Evolutionary conservation across 305 asterid species (phyloP).

Genomic region (Fraxinus sp.): DNA sequence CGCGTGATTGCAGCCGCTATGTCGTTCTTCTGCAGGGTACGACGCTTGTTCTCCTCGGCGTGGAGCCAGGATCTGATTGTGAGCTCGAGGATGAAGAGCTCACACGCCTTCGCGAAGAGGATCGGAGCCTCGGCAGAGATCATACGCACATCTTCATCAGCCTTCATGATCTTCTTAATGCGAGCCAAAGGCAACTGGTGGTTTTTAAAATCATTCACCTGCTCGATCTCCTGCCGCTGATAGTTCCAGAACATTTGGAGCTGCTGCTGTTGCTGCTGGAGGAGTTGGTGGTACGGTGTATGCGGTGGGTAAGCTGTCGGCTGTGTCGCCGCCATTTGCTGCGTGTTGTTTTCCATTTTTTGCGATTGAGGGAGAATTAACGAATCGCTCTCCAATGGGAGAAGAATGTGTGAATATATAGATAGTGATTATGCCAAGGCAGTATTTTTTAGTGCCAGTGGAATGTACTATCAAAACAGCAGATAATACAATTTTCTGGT

Average conservation of each 20-base stretch:
- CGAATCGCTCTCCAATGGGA: neutral
- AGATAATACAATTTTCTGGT: neutral
- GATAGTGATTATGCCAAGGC: neutral
- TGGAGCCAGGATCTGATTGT: slow-evolving; percentile 93
- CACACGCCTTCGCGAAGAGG: slow-evolving; percentile 91
- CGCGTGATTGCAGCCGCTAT: slow-evolving; percentile 88
- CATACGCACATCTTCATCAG: slow-evolving; percentile 96
- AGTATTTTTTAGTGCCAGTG: neutral
- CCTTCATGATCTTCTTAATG: slow-evolving; percentile 89
- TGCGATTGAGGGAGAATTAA: slow-evolving; percentile 9
- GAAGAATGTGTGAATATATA: neutral
- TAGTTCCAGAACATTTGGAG: slow-evolving; percentile 68
- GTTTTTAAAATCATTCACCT: slow-evolving; percentile 75
- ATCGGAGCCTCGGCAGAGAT: slow-evolving; percentile 95
- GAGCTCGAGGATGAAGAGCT: slow-evolving; percentile 89
- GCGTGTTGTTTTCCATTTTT: slow-evolving; percentile 69
- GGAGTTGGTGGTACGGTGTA: slow-evolving; percentile 69
- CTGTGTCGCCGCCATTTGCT: slow-evolving; percentile 51
- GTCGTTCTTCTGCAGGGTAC: slow-evolving; percentile 87
- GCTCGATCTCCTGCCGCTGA: slow-evolving; percentile 70
- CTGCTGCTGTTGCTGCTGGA: slow-evolving; percentile 59
- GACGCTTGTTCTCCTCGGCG: slow-evolving; percentile 94
- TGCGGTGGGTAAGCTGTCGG: slow-evolving; percentile 50
- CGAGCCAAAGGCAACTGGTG: slow-evolving; percentile 84
- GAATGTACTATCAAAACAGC: neutral